phyloP scores from a whole-genome alignment of 495 filamentous ascomycete species.

The Friedmanniomyces simplex region DNA sequence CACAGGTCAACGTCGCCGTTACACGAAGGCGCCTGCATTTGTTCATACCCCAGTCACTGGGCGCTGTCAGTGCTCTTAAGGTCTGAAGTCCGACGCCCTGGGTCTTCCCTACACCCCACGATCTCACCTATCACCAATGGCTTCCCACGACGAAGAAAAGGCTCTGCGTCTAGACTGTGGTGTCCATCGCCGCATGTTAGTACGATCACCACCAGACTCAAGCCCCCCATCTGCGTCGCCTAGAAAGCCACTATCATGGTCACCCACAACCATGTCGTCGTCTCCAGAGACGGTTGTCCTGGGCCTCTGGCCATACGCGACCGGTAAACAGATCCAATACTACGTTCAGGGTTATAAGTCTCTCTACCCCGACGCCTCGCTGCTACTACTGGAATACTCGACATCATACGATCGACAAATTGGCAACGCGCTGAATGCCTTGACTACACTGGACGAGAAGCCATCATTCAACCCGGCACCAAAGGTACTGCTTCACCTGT shows the following conservation, averaged over 20 bases:
- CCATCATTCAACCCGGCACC: background rate
- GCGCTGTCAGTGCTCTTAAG: background rate
- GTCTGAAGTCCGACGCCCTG: background rate
- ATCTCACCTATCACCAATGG: background rate
- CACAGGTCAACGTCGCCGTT: background rate
- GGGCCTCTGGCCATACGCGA: conserved; percentile 13
- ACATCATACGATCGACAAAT: conserved; percentile 1
- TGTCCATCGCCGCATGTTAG: conserved; percentile 1
- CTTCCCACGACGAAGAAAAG: background rate
- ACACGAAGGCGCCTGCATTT: background rate
- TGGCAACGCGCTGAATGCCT: conserved; percentile 1
- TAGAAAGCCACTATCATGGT: background rate
- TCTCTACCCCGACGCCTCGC: conserved; percentile 5
- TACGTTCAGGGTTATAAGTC: conserved; percentile 9
- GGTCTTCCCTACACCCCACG: background rate
- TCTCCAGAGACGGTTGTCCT: conserved; percentile 11
- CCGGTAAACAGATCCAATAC: conserved; percentile 2
- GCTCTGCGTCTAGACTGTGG: background rate
- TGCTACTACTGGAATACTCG: conserved; percentile 8
- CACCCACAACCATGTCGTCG: background rate
- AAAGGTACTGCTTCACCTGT: conserved; percentile 12
- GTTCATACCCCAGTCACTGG: background rate
- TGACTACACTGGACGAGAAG: conserved; percentile 1
- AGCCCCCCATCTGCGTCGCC: conserved; percentile 2
- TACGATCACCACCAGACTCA: conserved; percentile 1